A percentile compares a stretch with the other conserved stretches of the same genome.
phyloP scores from a whole-genome alignment of 2,329 filamentous ascomycete species.

The Penicillium corylophilum region DNA sequence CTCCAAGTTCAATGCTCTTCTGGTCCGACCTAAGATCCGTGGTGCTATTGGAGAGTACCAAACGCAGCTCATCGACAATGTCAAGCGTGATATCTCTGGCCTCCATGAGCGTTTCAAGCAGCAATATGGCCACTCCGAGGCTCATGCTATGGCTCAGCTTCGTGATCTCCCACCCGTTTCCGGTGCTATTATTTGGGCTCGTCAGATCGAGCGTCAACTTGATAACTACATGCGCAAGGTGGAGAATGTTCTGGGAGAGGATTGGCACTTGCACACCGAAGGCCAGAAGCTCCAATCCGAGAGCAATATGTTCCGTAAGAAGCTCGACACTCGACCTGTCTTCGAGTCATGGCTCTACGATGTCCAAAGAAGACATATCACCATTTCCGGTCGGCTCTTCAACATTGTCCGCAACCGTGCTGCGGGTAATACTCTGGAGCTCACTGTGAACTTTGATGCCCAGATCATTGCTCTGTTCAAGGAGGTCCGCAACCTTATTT shows the following conservation, averaged over 20 bases:
- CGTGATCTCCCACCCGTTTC: slow-evolving; percentile 94
- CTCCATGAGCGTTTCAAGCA: slow-evolving; percentile 98
- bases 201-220: slow-evolving; percentile 93
- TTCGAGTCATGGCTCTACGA: slow-evolving; percentile 95
- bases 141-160: slow-evolving; percentile 95
- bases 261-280: slow-evolving; percentile 92
- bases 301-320: slow-evolving; percentile 91
- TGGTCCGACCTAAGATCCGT: slow-evolving; percentile 97
- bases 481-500: slow-evolving; percentile 91
- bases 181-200: slow-evolving; percentile 95
- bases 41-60: slow-evolving; percentile 98
- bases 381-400: slow-evolving; percentile 89
- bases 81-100: slow-evolving; percentile 90
- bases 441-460: slow-evolving; percentile 93
- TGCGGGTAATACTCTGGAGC: slow-evolving; percentile 83
- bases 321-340: slow-evolving; percentile 88
- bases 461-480: slow-evolving; percentile 99
- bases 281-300: slow-evolving; percentile 91
- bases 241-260: slow-evolving; percentile 92
- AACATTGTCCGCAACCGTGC: slow-evolving; percentile 83
- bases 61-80: slow-evolving; percentile 94
- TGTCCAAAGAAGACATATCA: slow-evolving; percentile 82
- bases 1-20: slow-evolving; percentile 98
- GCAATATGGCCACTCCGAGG: slow-evolving; percentile 97
- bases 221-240: slow-evolving; percentile 98